These are phyloP conservation scores for Pythium grandisporangium DNA, from an alignment of 352 stramenopile species.

Conservation along the genomic window DNA sequence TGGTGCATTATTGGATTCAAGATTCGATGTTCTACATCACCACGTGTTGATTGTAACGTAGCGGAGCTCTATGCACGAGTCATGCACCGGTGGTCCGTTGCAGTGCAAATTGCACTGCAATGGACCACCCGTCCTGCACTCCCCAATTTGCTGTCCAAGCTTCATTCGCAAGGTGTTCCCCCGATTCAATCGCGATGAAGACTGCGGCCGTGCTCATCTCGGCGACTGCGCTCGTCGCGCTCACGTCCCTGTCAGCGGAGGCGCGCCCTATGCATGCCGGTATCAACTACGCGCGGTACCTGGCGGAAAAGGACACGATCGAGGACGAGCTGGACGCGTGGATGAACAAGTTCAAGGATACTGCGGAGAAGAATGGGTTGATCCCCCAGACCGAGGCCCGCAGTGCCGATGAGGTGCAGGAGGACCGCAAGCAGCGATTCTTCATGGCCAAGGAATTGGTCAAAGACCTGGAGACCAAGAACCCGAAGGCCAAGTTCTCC, in stretches of 20 bases:
- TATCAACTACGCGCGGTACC: neutral
- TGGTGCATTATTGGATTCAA: too few species aligned
- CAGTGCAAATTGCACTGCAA: too few species aligned
- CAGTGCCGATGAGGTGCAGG: slow-evolving; percentile 19
- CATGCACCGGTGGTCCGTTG: too few species aligned
- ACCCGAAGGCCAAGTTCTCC: slow-evolving; percentile 31
- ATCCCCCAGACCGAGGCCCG: slow-evolving; percentile 11
- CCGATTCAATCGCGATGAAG: neutral
- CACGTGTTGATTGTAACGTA: too few species aligned
- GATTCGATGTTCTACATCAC: too few species aligned
- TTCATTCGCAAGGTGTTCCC: too few species aligned
- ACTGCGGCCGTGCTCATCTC: neutral
- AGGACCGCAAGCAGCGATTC: slow-evolving; percentile 33
- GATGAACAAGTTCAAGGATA: neutral
- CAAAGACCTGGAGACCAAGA: slow-evolving; percentile 15
- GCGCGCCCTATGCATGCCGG: neutral
- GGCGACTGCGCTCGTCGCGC: neutral
- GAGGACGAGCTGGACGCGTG: neutral
- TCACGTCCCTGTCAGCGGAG: neutral
- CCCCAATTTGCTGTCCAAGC: too few species aligned
- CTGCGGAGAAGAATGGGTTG: slow-evolving; percentile 4
- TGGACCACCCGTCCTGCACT: too few species aligned
- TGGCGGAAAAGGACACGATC: neutral
- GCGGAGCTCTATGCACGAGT: too few species aligned
- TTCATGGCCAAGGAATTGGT: slow-evolving; percentile 35